Evolutionary conservation across 495 filamentous ascomycete genomes (phyloP).

Genomic region (Thermochaetoides thermophila): DNA sequence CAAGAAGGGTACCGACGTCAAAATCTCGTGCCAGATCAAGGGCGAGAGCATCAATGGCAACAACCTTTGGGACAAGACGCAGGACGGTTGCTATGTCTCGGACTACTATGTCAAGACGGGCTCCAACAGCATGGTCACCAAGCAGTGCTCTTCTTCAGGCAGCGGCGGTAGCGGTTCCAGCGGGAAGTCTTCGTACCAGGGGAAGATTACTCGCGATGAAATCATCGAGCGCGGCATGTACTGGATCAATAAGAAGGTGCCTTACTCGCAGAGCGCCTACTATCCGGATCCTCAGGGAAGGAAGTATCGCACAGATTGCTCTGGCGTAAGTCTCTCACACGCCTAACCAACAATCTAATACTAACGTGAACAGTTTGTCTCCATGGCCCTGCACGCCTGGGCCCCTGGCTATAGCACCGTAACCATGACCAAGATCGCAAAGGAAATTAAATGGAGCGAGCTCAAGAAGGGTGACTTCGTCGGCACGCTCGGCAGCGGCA

Average conservation of each 20-base stretch:
- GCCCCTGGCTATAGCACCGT: slow-evolving; percentile 7
- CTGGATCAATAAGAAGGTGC: slow-evolving; percentile 2
- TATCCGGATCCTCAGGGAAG: slow-evolving; percentile 5
- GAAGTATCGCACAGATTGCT: slow-evolving; percentile 7
- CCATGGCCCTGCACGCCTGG: slow-evolving; percentile 5
- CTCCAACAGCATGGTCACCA: slow-evolving; percentile 7
- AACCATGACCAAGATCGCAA: background rate
- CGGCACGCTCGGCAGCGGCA: slow-evolving; percentile 5
- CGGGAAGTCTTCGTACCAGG: slow-evolving; percentile 3
- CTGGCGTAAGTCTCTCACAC: no score
- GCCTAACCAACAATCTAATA: no score
- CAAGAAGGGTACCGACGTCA: slow-evolving; percentile 6
- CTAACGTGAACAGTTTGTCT: no score
- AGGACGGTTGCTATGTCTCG: slow-evolving; percentile 11
- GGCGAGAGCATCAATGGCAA: slow-evolving; percentile 6
- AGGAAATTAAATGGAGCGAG: background rate
- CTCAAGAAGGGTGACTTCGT: slow-evolving; percentile 5
- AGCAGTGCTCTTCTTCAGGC: slow-evolving; percentile 1
- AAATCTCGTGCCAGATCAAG: slow-evolving; percentile 10
- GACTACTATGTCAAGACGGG: slow-evolving; percentile 15
- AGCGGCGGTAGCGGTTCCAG: background rate
- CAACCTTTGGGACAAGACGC: slow-evolving; percentile 15
- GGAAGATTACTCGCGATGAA: slow-evolving; percentile 4
- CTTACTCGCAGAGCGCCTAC: slow-evolving; percentile 1
- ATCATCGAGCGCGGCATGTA: slow-evolving; percentile 5